phyloP scores from a whole-genome alignment of 495 filamentous ascomycete genomes.

The Penicillium cataractarum region DNA sequence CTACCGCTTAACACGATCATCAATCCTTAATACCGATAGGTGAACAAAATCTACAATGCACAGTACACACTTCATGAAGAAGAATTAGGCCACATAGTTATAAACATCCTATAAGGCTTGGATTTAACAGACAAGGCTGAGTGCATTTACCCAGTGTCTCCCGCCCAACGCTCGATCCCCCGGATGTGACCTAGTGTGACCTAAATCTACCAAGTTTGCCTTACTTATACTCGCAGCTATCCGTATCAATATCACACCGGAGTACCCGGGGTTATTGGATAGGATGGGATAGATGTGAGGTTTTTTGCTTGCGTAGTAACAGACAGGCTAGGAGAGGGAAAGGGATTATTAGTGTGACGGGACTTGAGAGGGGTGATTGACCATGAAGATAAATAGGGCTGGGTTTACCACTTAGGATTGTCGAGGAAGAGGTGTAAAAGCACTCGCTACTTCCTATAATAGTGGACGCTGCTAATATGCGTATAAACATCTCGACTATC shows the following conservation, averaged over 20 bases:
- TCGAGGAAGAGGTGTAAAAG: not conserved
- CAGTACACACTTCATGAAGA: too few species aligned
- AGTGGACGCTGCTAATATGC: slow-evolving; percentile 18
- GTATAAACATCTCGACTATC: slow-evolving; percentile 13
- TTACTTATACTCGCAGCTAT: slow-evolving; percentile 4
- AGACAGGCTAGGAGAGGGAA: too few species aligned
- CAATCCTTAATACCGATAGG: too few species aligned
- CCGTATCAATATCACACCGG: slow-evolving; percentile 15
- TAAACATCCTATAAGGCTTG: too few species aligned
- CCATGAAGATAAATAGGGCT: not conserved
- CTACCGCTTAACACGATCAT: too few species aligned
- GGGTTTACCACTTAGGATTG: not conserved
- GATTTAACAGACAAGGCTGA: too few species aligned
- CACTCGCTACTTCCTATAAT: not conserved
- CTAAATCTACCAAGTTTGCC: not conserved
- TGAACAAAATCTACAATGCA: too few species aligned
- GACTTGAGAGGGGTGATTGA: not conserved
- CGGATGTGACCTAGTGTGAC: slow-evolving; percentile 26
- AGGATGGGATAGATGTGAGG: not conserved
- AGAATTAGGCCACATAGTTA: too few species aligned
- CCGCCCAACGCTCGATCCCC: not conserved
- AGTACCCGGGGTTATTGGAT: not conserved
- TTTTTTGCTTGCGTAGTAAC: not conserved
- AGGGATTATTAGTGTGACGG: not conserved
- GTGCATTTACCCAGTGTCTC: too few species aligned